A percentile compares a stretch with the other conserved stretches of the same genome.
Evolutionary conservation across 2,329 filamentous ascomycete genomes (phyloP).

Genomic region (Colletotrichum paranaense): DNA sequence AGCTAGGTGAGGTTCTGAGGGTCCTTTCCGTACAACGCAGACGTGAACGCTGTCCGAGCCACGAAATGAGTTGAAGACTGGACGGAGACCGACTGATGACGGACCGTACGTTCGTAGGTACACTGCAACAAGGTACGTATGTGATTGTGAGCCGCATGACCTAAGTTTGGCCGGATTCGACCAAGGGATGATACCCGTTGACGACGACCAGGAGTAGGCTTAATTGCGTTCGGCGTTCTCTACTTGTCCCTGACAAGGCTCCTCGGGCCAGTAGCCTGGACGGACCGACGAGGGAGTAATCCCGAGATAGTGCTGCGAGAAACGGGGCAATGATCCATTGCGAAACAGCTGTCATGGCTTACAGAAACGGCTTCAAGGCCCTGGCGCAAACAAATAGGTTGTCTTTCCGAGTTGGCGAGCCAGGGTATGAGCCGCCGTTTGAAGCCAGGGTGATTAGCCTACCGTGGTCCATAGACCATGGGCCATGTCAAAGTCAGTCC

Average conservation of each 20-base stretch:
- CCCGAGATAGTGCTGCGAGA: neutral
- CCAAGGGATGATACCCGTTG: neutral
- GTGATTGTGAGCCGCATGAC: neutral
- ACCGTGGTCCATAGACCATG: neutral
- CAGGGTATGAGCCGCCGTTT: slow-evolving; percentile 4
- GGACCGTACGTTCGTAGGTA: neutral
- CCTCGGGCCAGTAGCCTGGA: neutral
- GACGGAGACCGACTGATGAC: neutral
- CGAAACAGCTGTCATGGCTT: slow-evolving; percentile 21
- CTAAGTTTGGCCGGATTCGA: neutral
- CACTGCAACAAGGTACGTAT: too few relatives aligned
- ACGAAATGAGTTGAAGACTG: neutral
- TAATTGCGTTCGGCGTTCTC: neutral
- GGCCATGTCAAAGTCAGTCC: slow-evolving; percentile 6
- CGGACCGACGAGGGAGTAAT: neutral
- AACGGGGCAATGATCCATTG: neutral
- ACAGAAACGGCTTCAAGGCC: slow-evolving; percentile 16
- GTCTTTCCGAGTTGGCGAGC: slow-evolving; percentile 24
- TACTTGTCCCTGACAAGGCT: neutral
- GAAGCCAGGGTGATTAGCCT: slow-evolving; percentile 2
- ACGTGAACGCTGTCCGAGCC: neutral
- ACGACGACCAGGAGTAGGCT: neutral
- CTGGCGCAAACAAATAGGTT: slow-evolving; percentile 22
- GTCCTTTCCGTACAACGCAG: neutral
- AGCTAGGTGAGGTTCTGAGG: neutral